Base-by-base conservation (phyloP, 495 filamentous ascomycete genomes). In the Cryomyces minteri region DNA sequence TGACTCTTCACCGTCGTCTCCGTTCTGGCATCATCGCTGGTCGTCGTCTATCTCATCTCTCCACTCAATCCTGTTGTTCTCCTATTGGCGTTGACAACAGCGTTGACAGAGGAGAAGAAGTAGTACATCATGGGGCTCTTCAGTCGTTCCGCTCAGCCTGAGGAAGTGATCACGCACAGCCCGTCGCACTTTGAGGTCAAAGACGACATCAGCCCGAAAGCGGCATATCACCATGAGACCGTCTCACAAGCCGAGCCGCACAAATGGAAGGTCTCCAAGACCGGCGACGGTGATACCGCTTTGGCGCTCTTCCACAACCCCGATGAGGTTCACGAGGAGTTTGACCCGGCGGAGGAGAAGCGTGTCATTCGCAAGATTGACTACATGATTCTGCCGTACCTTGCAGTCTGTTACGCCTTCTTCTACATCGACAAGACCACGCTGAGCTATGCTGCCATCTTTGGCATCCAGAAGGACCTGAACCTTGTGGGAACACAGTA, bases 391-490 rank as follows among this genome's bases (percentile, higher is more conserved):
- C 37, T 63, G 48, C 58, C 55, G 12, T 55, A 44, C 52, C 52
- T 78, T 18, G 69, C 67, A 4, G 66, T 77, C 34, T 77, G 69
- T 45, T 77, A 76, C 57, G 66, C 66, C 0, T 78, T 77, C 53
- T 75, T 75, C 45, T 76, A 57, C 41, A 73, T 76, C 50, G 72
- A 75, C 42, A 73, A 74, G 56, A 64, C 48, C 8, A 57, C 47
- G 2, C 40, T 52, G n/a, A 51, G 51, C 12, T 58, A 55, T 31
- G 50, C 54, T 29, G 59, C 72, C 10, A 69, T 77, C 43, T 77
- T 78, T 51, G 72, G 71, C 0, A 74, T 79, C 45, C 50, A 57
- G 14, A 60, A 72, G 10, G 71, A 67, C 42, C 54, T 64, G 25
- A 39, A 58, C 5, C 58, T 79, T 4, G 57, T 62, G 28, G 74